phyloP scores from a whole-genome alignment of 108 stramenopile species.

The Cyclostephanos invisitatus region DNA sequence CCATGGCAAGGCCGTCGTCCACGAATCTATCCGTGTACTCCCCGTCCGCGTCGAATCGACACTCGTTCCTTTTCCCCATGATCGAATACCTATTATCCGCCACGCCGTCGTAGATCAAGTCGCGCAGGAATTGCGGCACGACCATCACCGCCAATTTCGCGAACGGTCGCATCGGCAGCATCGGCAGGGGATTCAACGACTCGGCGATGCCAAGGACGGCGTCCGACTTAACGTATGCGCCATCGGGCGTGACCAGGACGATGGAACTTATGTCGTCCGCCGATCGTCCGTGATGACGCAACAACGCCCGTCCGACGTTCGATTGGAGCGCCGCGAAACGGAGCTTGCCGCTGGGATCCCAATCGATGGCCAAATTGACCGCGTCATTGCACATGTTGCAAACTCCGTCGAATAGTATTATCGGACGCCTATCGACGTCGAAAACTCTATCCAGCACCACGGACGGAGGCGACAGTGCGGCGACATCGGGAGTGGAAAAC shows the following conservation, averaged over 20 bases:
- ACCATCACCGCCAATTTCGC: constrained; percentile 47
- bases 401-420: constrained; percentile 77
- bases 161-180: constrained; percentile 46
- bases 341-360: constrained; percentile 66
- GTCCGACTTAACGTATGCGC: constrained; percentile 71
- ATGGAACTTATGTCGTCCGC: constrained; percentile 80
- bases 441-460: constrained; percentile 57
- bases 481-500: neutral
- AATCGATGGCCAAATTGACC: constrained; percentile 70
- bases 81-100: constrained; percentile 79
- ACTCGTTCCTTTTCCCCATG: constrained; percentile 62
- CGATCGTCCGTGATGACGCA: constrained; percentile 57
- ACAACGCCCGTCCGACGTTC: constrained; percentile 63
- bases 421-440: constrained; percentile 53
- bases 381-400: constrained; percentile 80
- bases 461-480: constrained; percentile 10
- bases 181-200: constrained; percentile 58
- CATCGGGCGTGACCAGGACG: constrained; percentile 64
- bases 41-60: constrained; percentile 67
- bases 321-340: constrained; percentile 77
- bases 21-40: constrained; percentile 69
- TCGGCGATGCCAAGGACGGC: constrained; percentile 66
- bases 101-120: constrained; percentile 77
- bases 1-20: constrained; percentile 30
- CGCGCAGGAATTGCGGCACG: constrained; percentile 65